Conservation (phyloP, 305 asterid genomes). For the Fraxinus sp. region DNA sequence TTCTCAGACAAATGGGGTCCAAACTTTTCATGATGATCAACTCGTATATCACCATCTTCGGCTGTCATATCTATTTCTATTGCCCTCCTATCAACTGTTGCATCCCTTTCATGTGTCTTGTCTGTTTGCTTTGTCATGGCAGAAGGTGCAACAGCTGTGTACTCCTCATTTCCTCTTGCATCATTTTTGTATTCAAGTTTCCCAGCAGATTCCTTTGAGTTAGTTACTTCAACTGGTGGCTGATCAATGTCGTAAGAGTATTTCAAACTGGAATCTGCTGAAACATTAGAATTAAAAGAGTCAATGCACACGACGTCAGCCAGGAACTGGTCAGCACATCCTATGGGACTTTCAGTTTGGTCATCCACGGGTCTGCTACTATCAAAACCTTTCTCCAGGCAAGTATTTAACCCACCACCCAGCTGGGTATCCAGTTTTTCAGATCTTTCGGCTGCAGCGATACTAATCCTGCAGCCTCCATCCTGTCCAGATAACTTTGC, state of each 20-base stretch:
- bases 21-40: constrained; percentile 17
- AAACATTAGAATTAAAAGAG: constrained; percentile 31
- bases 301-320: constrained; percentile 37
- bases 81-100: constrained; percentile 22
- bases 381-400: constrained; percentile 30
- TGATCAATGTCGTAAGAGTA: constrained; percentile 30
- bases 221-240: constrained; percentile 27
- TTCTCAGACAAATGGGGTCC: constrained; percentile 29
- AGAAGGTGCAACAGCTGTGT: constrained; percentile 28
- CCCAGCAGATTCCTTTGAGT: constrained; percentile 28
- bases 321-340: constrained; percentile 42
- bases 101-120: constrained; percentile 25
- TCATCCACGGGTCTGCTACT: constrained; percentile 25
- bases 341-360: constrained; percentile 37
- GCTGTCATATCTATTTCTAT: constrained; percentile 23
- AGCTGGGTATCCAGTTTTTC: constrained; percentile 29
- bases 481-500: constrained; percentile 35
- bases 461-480: constrained; percentile 32
- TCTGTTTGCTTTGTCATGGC: constrained; percentile 25
- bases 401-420: constrained; percentile 25
- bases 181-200: constrained; percentile 4
- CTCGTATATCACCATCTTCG: constrained; percentile 19
- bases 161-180: constrained; percentile 23
- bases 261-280: constrained; percentile 21
- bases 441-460: constrained; percentile 26